Conservation (phyloP, 768 basidiomycete genomes). For the Russula olivacea region DNA sequence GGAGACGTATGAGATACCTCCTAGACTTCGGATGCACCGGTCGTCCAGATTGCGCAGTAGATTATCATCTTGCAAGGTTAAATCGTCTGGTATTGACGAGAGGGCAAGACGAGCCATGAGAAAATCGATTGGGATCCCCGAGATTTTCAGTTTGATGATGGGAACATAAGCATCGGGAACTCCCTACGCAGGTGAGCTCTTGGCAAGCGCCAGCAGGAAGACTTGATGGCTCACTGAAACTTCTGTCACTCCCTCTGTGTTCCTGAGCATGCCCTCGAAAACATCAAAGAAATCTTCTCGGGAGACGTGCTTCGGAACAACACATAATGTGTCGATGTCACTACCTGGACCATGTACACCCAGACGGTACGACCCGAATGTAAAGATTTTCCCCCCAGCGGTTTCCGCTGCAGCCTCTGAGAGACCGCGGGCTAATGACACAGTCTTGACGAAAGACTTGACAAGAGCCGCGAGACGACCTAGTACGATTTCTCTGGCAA, state of each 20-base stretch:
- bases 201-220: neutral
- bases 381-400: constrained; percentile 98
- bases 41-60: constrained; percentile 91
- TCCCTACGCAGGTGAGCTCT: constrained; percentile 47
- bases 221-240: constrained; percentile 55
- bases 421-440: constrained; percentile 71
- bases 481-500: constrained; percentile 80
- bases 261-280: constrained; percentile 84
- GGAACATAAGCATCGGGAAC: constrained; percentile 98
- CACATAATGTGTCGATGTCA: constrained; percentile 98
- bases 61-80: constrained; percentile 87
- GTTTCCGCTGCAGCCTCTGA: constrained; percentile 83
- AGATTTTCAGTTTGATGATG: constrained; percentile 86
- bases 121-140: constrained; percentile 90
- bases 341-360: constrained; percentile 94
- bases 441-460: constrained; percentile 85
- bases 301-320: constrained; percentile 93
- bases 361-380: constrained; percentile 95
- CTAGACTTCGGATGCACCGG: constrained; percentile 88
- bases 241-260: constrained; percentile 77
- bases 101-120: constrained; percentile 85
- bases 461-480: constrained; percentile 85
- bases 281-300: constrained; percentile 93
- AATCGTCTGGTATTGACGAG: constrained; percentile 85
- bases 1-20: constrained; percentile 45